Base-by-base conservation (phyloP, 306 rosid species). In the Sechiopsis laciniata region DNA sequence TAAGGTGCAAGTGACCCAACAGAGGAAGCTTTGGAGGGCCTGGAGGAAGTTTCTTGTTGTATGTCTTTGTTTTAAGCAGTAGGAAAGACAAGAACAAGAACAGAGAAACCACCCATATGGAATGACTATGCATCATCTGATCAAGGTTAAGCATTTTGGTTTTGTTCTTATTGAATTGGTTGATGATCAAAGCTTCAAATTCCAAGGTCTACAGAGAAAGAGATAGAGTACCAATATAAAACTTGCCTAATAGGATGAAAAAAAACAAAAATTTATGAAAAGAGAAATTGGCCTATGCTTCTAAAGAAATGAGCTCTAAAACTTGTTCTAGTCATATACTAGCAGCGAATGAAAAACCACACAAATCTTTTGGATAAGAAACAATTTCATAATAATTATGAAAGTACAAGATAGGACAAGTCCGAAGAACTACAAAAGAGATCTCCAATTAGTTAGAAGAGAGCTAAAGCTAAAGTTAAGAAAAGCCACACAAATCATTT, bases 21-120 rank as follows among this genome's bases (percentile, higher is more conserved):
- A 62, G 17, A 16, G 69, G 69, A 62, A 62, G 69, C 48, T 32
- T 62, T 62, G 69, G 50, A 8, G 69, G 69, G 22, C 7, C 10
- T 8, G 69, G 69, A 62, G 69, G 69, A 32, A 7, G 50, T 4
- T 60, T 26, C 20, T 59, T 59, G 40, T 59, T 59, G 9, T 32
- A 10, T 10, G 17, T 62, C 48, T 15, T 32, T 8, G 12, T 16
- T 62, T 16, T 32, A 32, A 62, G 19, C 21, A 63, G 15, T 37
- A 64, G 16, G 24, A n/a, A 63, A 63, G 15, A 16, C 67, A 15
- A 35, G 8, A 63, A 22, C 22, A 63, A 63, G 50, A 63, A 6
- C 50, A 63, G 24, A 8, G 24, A 37, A 37, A 63, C 48, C 48
- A 55, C 61, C 60, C 68, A 32, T 20, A 62, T 61, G 21, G 20